phyloP scores from a whole-genome alignment of 2,329 filamentous ascomycete species.

The Laburnicola sp. region DNA sequence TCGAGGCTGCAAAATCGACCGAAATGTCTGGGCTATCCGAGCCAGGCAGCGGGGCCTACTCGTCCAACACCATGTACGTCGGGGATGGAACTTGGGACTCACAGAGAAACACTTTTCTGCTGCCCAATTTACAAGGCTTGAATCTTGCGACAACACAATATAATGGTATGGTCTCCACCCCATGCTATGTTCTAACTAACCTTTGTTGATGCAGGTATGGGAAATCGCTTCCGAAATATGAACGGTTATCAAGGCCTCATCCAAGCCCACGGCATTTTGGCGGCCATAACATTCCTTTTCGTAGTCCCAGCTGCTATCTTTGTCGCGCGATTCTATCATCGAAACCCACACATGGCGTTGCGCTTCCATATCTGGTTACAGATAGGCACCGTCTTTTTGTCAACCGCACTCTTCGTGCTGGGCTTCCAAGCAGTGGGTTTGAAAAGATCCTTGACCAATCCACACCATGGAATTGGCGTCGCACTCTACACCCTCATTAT shows the following conservation, averaged over 20 bases:
- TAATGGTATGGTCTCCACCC: slow-evolving; percentile 63
- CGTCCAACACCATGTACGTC: slow-evolving; percentile 72
- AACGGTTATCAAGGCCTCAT: slow-evolving; percentile 72
- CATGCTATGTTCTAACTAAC: neutral
- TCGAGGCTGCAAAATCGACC: neutral
- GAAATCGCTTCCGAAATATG: slow-evolving; percentile 72
- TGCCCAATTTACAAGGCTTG: slow-evolving; percentile 74
- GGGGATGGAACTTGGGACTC: slow-evolving; percentile 86
- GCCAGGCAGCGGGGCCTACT: slow-evolving; percentile 72
- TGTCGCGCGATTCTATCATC: slow-evolving; percentile 70
- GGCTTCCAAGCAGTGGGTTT: slow-evolving; percentile 80
- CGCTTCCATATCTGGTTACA: slow-evolving; percentile 75
- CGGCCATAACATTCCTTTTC: slow-evolving; percentile 72
- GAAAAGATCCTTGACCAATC: slow-evolving; percentile 72
- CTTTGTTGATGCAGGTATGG: slow-evolving; percentile 65
- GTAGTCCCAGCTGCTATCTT: slow-evolving; percentile 75
- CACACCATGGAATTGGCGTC: slow-evolving; percentile 81
- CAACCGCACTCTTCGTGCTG: slow-evolving; percentile 72
- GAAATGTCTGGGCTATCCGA: slow-evolving; percentile 59
- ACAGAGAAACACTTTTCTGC: slow-evolving; percentile 72
- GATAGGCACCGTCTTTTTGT: slow-evolving; percentile 67
- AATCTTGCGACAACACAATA: slow-evolving; percentile 83
- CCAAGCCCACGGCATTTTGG: slow-evolving; percentile 71
- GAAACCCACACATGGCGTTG: slow-evolving; percentile 63
- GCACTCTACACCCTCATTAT: slow-evolving; percentile 75